phyloP scores from a whole-genome alignment of 345 rosid genomes.

The Populus simonii region DNA sequence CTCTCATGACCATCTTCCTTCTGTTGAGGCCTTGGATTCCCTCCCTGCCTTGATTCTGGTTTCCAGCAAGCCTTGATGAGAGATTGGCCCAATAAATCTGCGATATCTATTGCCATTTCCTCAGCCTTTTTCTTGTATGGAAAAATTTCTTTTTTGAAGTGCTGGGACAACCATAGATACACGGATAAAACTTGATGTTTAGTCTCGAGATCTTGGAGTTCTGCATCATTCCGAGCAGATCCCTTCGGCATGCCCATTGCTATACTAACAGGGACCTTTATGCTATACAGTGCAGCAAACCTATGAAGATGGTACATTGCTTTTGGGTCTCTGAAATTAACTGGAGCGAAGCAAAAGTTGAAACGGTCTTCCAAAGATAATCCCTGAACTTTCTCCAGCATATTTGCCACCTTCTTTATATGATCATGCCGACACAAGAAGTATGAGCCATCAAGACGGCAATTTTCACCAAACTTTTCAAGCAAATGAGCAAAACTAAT shows the following conservation, averaged over 20 bases:
- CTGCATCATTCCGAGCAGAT: slow-evolving; percentile 73
- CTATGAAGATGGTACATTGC: slow-evolving; percentile 79
- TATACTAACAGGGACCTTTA: slow-evolving; percentile 60
- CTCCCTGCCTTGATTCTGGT: slow-evolving; percentile 57
- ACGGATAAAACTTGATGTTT: slow-evolving; percentile 81
- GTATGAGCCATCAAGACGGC: slow-evolving; percentile 81
- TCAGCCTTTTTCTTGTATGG: slow-evolving; percentile 73
- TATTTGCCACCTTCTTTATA: slow-evolving; percentile 89
- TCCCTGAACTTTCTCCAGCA: slow-evolving; percentile 80
- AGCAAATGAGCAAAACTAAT: slow-evolving; percentile 59
- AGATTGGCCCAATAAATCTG: slow-evolving; percentile 78
- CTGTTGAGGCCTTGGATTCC: slow-evolving; percentile 37
- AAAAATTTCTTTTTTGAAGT: slow-evolving; percentile 64
- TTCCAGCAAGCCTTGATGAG: slow-evolving; percentile 70
- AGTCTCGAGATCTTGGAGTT: slow-evolving; percentile 82
- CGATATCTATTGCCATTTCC: slow-evolving; percentile 76
- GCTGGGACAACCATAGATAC: slow-evolving; percentile 92
- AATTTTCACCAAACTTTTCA: slow-evolving; percentile 69
- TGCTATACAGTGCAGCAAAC: slow-evolving; percentile 70
- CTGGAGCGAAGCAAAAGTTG: slow-evolving; percentile 95
- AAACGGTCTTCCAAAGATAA: slow-evolving; percentile 83
- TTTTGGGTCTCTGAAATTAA: slow-evolving; percentile 83
- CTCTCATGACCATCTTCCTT: slow-evolving; percentile 46
- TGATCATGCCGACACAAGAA: slow-evolving; percentile 78
- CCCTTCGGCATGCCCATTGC: slow-evolving; percentile 93